A percentile compares a stretch with the other conserved stretches of the same genome.
These are phyloP conservation scores for Pontederia crassipes DNA, from an alignment of 176 grass and related monocot species.

Conservation along the genomic window DNA sequence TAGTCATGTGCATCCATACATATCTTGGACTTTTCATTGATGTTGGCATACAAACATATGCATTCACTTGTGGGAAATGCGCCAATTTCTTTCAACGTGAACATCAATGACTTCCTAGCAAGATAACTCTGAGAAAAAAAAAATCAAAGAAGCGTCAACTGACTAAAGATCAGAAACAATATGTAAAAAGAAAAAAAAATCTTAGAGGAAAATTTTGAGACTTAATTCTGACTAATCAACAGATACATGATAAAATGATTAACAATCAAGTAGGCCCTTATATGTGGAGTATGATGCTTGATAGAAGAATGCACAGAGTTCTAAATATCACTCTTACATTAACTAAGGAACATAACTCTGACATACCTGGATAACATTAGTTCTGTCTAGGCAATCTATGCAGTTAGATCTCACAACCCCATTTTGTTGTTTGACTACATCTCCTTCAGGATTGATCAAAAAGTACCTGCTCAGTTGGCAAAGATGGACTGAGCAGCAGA, in stretches of 20 bases:
- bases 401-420: conserved; percentile 82
- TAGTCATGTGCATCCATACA: conserved; percentile 29
- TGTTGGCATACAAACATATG: conserved; percentile 45
- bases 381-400: conserved; percentile 94
- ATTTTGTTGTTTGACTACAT: conserved; percentile 68
- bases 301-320: no score
- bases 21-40: conserved; percentile 73
- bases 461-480: conserved; percentile 97
- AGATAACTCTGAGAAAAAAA: conserved; percentile 85
- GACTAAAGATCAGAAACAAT: conserved; percentile 1
- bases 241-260: no score
- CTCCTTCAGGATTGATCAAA: conserved; percentile 74
- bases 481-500: conserved; percentile 51
- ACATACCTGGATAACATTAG: conserved; percentile 91
- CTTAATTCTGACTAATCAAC: no score
- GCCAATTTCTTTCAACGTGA: conserved; percentile 57
- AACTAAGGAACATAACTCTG: no score
- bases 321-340: no score
- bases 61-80: conserved; percentile 59
- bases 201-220: neutral
- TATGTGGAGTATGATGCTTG: no score
- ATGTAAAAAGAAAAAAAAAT: neutral
- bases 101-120: conserved; percentile 72
- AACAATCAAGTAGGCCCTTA: no score
- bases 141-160: conserved; percentile 22